Percentiles rank a stretch among this genome's conserved stretches.
Evolutionary conservation across 2,329 filamentous ascomycete genomes (phyloP).

Genomic region (Aspergillus pseudoviridinutans): DNA sequence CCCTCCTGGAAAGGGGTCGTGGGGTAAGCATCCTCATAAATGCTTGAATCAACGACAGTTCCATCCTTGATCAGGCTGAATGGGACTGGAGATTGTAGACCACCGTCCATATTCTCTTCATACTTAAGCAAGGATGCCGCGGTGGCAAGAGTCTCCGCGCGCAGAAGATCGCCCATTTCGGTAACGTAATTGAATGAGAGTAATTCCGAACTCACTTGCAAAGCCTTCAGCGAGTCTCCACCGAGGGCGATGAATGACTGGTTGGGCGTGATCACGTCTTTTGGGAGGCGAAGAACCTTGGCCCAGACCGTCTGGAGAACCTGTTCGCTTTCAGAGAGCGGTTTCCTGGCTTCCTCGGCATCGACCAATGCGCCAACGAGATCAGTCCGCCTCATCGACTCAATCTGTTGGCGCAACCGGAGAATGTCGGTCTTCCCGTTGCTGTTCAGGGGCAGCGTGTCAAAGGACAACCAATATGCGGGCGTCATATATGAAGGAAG

Average conservation of each 20-base stretch:
- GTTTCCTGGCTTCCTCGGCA: not conserved
- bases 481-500: conserved; percentile 8
- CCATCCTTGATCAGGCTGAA: not conserved
- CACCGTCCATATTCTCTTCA: not conserved
- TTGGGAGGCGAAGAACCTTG: conserved; percentile 4
- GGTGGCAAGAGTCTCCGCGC: not conserved
- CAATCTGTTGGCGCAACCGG: conserved; percentile 1
- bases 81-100: not conserved
- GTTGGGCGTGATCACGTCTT: conserved; percentile 2
- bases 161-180: conserved; percentile 7
- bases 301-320: conserved; percentile 4
- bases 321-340: conserved; percentile 1
- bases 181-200: conserved; percentile 2
- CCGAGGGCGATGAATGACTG: conserved; percentile 10
- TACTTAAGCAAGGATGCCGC: not conserved
- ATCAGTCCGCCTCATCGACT: conserved; percentile 1
- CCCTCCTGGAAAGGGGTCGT: conserved; percentile 8
- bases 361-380: not conserved
- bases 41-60: not conserved
- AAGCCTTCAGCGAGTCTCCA: conserved; percentile 10
- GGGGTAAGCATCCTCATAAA: conserved; percentile 5
- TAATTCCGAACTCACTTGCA: conserved; percentile 4
- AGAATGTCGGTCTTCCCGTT: conserved; percentile 9
- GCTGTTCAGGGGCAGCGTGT: conserved; percentile 4
- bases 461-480: conserved; percentile 4